Percentiles rank a stretch among this genome's conserved stretches.
These are phyloP conservation scores for Durio zibethinus DNA, from an alignment of 345 rosid species.

Conservation along the genomic window DNA sequence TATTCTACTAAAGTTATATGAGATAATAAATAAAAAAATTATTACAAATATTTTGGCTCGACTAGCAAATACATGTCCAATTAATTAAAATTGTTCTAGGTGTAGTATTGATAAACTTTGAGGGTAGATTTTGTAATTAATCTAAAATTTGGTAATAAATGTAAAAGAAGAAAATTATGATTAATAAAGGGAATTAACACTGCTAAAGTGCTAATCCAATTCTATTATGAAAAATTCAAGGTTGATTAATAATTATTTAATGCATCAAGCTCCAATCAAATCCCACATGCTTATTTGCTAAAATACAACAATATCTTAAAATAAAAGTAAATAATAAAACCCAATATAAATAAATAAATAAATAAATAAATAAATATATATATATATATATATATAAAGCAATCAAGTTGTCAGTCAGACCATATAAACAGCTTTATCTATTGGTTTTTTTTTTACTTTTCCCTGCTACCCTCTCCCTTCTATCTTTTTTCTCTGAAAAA, in stretches of 20 bases:
- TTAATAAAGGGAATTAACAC: neutral
- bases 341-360: neutral
- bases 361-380: constrained; percentile 8
- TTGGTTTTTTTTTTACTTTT: constrained; percentile 11
- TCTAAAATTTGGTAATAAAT: neutral
- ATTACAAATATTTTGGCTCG: no score
- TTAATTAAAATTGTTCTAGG: neutral
- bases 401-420: constrained; percentile 25
- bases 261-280: constrained; percentile 17
- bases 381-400: no score
- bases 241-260: constrained; percentile 1
- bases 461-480: constrained; percentile 10
- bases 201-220: constrained; percentile 1
- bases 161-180: neutral
- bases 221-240: constrained; percentile 14
- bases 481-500: constrained; percentile 5
- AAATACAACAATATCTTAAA: neutral
- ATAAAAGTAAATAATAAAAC: neutral
- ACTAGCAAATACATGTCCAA: no score
- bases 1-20: no score
- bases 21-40: no score
- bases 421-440: constrained; percentile 29
- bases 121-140: neutral
- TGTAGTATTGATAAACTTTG: neutral
- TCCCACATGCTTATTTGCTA: constrained; percentile 11